These are phyloP conservation scores for Ochromonas danica DNA, from an alignment of 108 stramenopile species.

Conservation along the genomic window DNA sequence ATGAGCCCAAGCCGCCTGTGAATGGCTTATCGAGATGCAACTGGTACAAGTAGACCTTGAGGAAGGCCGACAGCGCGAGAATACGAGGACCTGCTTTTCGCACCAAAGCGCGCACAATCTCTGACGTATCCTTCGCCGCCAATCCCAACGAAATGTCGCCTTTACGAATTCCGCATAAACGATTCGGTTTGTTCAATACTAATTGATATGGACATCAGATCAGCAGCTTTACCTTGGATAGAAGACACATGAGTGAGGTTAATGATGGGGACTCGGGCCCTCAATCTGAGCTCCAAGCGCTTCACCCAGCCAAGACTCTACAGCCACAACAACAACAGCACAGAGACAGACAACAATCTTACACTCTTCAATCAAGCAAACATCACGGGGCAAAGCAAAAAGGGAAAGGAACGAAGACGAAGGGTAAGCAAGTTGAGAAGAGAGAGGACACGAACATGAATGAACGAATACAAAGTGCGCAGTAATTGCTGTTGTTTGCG, in stretches of 20 bases:
- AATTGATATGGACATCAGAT: no score
- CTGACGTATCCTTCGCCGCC: neutral
- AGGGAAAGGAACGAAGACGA: no score
- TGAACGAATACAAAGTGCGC: no score
- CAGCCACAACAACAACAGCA: neutral
- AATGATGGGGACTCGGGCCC: slow-evolving; percentile 24
- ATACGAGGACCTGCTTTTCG: neutral
- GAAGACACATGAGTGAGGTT: slow-evolving; percentile 8
- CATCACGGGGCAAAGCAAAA: no score
- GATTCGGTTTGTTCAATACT: no score
- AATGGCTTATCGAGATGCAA: slow-evolving; percentile 82
- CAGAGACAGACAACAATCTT: no score
- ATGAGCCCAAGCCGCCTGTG: slow-evolving; percentile 83
- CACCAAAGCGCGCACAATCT: neutral
- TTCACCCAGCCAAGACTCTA: slow-evolving; percentile 1
- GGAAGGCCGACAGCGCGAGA: neutral
- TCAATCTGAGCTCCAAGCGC: neutral
- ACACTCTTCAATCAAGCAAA: no score
- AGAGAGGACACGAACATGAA: no score
- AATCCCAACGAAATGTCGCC: slow-evolving; percentile 6
- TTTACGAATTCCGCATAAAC: neutral
- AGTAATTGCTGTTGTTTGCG: no score
- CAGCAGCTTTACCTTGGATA: no score
- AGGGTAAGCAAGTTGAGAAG: no score
- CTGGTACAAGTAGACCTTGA: slow-evolving; percentile 73